phyloP scores from a whole-genome alignment of 1,284 basidiomycete species.

The Fomitopsis pinicola region DNA sequence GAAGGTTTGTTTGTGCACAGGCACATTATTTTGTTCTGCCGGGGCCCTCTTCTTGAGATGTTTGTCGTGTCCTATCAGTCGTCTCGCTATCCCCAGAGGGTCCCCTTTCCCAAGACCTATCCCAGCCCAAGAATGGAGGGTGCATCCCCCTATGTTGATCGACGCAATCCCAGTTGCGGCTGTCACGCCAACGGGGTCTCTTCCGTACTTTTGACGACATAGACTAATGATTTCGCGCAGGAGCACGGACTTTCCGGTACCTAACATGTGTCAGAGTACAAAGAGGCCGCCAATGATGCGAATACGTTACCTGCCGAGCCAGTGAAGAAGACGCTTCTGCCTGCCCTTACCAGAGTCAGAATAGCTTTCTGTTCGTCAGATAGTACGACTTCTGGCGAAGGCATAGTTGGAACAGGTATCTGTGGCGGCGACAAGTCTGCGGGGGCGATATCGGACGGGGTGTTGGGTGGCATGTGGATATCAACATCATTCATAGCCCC shows the following conservation, averaged over 20 bases:
- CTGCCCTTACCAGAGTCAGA: slow-evolving; percentile 46
- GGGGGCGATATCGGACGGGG: too few species aligned
- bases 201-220: neutral
- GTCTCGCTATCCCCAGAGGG: slow-evolving; percentile 58
- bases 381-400: slow-evolving; percentile 12
- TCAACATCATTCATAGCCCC: too few species aligned
- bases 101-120: slow-evolving; percentile 80
- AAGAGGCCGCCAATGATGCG: neutral
- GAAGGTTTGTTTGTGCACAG: slow-evolving; percentile 6
- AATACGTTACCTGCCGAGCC: slow-evolving; percentile 59
- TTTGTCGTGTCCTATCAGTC: slow-evolving; percentile 43
- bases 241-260: slow-evolving; percentile 90
- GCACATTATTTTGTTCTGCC: neutral
- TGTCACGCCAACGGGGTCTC: neutral
- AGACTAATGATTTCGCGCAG: slow-evolving; percentile 77
- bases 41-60: slow-evolving; percentile 41
- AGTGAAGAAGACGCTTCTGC: slow-evolving; percentile 73
- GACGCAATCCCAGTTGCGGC: slow-evolving; percentile 60
- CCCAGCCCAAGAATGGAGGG: slow-evolving; percentile 92
- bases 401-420: too few species aligned
- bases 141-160: slow-evolving; percentile 90
- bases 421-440: too few species aligned
- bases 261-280: slow-evolving; percentile 32
- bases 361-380: slow-evolving; percentile 53
- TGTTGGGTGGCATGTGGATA: too few species aligned